Percentiles rank a stretch among this genome's conserved stretches.
phyloP scores from a whole-genome alignment of 2,329 filamentous ascomycete species.

The Chrysoporthe puriensis region DNA sequence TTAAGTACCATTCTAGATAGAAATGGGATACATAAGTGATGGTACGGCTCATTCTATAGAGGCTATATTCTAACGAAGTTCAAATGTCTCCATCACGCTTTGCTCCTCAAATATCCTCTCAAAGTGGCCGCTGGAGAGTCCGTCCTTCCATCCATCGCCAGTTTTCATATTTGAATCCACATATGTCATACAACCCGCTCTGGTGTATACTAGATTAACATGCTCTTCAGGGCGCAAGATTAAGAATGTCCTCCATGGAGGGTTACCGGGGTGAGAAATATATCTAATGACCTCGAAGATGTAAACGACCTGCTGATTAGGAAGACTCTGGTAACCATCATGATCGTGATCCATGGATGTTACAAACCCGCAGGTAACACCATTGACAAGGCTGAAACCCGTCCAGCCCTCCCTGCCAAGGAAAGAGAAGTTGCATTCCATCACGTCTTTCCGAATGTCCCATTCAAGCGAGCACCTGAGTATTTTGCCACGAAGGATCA shows the following conservation, averaged over 20 bases:
- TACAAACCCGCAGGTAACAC: neutral
- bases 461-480: neutral
- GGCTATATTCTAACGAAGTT: neutral
- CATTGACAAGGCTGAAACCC: neutral
- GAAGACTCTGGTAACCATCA: neutral
- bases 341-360: neutral
- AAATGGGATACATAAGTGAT: too few relatives aligned
- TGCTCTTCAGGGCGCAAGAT: neutral
- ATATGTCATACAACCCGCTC: neutral
- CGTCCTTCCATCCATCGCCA: neutral
- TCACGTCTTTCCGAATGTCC: neutral
- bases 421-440: neutral
- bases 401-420: neutral
- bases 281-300: neutral
- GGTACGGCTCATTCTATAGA: neutral
- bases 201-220: neutral
- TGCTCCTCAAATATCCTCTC: constrained; percentile 1
- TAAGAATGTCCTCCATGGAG: neutral
- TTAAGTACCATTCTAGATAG: too few relatives aligned
- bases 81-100: neutral
- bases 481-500: neutral
- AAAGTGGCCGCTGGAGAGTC: neutral
- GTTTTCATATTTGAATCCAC: neutral
- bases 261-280: neutral
- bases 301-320: neutral